phyloP scores from a whole-genome alignment of 163 green algal genomes.

The Picocystis sp. region DNA sequence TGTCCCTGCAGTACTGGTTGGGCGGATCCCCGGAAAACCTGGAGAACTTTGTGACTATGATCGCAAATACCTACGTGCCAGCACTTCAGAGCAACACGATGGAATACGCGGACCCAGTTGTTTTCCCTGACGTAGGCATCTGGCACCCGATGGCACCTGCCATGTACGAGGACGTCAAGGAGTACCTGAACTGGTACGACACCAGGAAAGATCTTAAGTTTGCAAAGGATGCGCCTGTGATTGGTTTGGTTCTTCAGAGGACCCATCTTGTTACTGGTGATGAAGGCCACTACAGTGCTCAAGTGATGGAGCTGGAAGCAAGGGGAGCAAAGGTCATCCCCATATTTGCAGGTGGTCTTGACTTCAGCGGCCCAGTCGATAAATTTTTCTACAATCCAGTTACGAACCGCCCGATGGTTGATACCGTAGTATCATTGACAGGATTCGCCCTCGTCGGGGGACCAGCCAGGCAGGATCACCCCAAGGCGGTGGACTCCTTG shows the following conservation, averaged over 20 bases:
- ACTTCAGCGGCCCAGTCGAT: constrained; percentile 88
- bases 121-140: constrained; percentile 91
- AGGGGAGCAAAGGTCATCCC: constrained; percentile 77
- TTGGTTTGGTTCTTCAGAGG: constrained; percentile 91
- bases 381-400: constrained; percentile 98
- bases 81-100: no score
- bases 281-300: constrained; percentile 51
- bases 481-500: constrained; percentile 78
- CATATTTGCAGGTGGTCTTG: constrained; percentile 86
- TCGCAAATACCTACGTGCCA: constrained; percentile 14
- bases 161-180: constrained; percentile 98
- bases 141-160: constrained; percentile 81
- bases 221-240: constrained; percentile 64
- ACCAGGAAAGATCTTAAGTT: constrained; percentile 38
- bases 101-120: constrained; percentile 45
- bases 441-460: constrained; percentile 93
- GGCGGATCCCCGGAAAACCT: constrained; percentile 88
- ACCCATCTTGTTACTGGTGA: constrained; percentile 96
- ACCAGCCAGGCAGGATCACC: constrained; percentile 80
- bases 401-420: constrained; percentile 55
- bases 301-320: constrained; percentile 85
- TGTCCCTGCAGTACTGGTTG: constrained; percentile 93
- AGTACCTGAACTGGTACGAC: constrained; percentile 94
- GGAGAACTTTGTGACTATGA: constrained; percentile 89
- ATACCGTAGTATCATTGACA: constrained; percentile 82